Evolutionary conservation across 176 grass and related monocot genomes (phyloP), one percentile per base, ranked within the genome.

Genomic region (Oryza glumipatula): DNA sequence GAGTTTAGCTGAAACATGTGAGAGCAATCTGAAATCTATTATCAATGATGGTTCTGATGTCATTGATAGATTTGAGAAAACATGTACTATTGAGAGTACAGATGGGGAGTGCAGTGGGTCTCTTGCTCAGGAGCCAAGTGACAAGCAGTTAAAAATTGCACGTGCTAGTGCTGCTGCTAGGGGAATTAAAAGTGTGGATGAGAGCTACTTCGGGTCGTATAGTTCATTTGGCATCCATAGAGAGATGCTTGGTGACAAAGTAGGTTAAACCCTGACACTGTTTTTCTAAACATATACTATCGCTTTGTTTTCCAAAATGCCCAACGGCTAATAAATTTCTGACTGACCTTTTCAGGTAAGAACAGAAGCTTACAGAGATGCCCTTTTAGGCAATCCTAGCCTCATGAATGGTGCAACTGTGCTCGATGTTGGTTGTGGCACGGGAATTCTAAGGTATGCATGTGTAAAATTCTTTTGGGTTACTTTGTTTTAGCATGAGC

Each of bases 381-480:
- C 96, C 9, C 86, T 99, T 76, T 76, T 92, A 71, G 86, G 73
- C 22, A 96, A 99, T 79, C 93, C 88, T 74, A 91, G 76, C 84
- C 93, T 99, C 24, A 78, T 96, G 70, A 92, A 74, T 76, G 79
- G 86, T 76, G 88, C 93, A 69, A 72, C 75, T 75, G 89, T 99
- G 77, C 79, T 99, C 76, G 96, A 99, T 92, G 96, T 99, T 90
- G 96, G 96, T 87, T 99, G 96, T 72, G 96, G 96, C 70, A 96
- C 93, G 26, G 93, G 96, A 78, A 99, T 99, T 81, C 63, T 99
- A 88, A 96, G 96, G 96, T 99, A 82, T 58, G 36, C 39, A 38
- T 79, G 65, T 17, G 43, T 26, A 3, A 15, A 48, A 76, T 80
- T 19, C 4, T 74, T 82, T 26, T 49, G 8, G 5, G 8, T 75